phyloP scores from a whole-genome alignment of 106 monocot species.

The Dioscorea alata region DNA sequence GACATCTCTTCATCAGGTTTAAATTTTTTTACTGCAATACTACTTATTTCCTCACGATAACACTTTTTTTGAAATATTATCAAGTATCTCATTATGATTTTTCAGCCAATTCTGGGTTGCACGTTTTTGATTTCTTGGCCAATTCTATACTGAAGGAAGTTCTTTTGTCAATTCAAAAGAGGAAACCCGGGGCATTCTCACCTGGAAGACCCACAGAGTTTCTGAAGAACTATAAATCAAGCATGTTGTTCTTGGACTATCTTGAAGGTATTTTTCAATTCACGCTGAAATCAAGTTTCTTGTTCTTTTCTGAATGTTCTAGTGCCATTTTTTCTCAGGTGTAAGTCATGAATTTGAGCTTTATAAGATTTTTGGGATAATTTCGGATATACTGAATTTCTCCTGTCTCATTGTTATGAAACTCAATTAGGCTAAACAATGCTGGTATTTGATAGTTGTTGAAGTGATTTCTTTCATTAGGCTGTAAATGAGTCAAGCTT shows the following conservation, averaged over 20 bases:
- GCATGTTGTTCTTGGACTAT: slow-evolving; percentile 62
- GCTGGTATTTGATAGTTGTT: too few species aligned
- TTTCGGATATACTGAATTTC: too few species aligned
- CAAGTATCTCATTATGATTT: slow-evolving; percentile 7
- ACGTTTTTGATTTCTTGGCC: slow-evolving; percentile 95
- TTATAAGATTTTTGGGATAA: too few species aligned
- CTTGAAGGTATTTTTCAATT: slow-evolving; percentile 68
- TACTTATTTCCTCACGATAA: background rate
- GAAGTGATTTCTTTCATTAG: too few species aligned
- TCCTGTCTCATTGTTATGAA: too few species aligned
- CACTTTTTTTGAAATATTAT: slow-evolving; percentile 8
- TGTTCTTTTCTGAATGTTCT: too few species aligned
- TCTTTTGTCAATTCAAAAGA: slow-evolving; percentile 69
- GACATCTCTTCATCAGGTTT: slow-evolving; percentile 90
- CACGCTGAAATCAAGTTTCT: too few species aligned
- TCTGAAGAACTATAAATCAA: slow-evolving; percentile 90
- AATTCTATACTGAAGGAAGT: slow-evolving; percentile 97
- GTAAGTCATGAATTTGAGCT: too few species aligned
- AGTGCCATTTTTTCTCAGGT: too few species aligned
- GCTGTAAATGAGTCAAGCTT: too few species aligned
- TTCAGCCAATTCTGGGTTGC: slow-evolving; percentile 96
- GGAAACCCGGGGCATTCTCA: slow-evolving; percentile 88
- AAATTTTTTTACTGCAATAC: background rate
- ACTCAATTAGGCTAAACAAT: too few species aligned
- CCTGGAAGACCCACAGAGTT: slow-evolving; percentile 91